These are phyloP conservation scores for Hypoxylon sp. DNA, from an alignment of 2,329 filamentous ascomycete species.

Conservation along the genomic window DNA sequence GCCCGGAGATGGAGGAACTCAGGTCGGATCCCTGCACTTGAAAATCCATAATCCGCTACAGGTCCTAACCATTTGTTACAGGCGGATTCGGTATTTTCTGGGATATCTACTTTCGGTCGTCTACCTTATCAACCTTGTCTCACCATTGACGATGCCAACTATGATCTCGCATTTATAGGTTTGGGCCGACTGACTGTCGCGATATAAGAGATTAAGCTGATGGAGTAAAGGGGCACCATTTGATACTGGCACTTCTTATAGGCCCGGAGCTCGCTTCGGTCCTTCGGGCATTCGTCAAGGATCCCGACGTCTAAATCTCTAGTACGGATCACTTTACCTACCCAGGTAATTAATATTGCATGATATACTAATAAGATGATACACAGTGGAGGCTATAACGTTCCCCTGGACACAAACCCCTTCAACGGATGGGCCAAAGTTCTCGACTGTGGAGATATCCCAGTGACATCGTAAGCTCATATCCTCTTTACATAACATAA, in stretches of 20 bases:
- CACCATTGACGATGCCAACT: conserved; percentile 72
- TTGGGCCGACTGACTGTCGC: conserved; percentile 36
- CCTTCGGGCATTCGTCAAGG: conserved; percentile 87
- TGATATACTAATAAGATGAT: conserved; percentile 8
- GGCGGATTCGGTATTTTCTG: conserved; percentile 89
- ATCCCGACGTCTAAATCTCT: conserved; percentile 84
- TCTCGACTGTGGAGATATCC: conserved; percentile 84
- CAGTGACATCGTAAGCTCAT: conserved; percentile 77
- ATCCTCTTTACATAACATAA: neutral
- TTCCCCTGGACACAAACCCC: conserved; percentile 79
- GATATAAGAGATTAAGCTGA: conserved; percentile 4
- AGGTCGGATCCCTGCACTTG: conserved; percentile 59
- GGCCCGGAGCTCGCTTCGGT: conserved; percentile 84
- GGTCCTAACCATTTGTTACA: conserved; percentile 47
- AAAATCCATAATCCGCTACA: neutral
- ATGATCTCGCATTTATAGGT: conserved; percentile 88
- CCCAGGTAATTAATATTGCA: conserved; percentile 46
- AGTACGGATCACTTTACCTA: conserved; percentile 60
- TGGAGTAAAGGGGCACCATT: conserved; percentile 74
- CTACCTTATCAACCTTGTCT: conserved; percentile 81
- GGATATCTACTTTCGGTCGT: conserved; percentile 85
- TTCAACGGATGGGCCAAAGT: conserved; percentile 84
- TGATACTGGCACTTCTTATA: conserved; percentile 85
- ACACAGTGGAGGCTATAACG: conserved; percentile 83
- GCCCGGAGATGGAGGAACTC: conserved; percentile 84